phyloP scores from a whole-genome alignment of 352 stramenopile species.

The Globisporangium echinulatum region DNA sequence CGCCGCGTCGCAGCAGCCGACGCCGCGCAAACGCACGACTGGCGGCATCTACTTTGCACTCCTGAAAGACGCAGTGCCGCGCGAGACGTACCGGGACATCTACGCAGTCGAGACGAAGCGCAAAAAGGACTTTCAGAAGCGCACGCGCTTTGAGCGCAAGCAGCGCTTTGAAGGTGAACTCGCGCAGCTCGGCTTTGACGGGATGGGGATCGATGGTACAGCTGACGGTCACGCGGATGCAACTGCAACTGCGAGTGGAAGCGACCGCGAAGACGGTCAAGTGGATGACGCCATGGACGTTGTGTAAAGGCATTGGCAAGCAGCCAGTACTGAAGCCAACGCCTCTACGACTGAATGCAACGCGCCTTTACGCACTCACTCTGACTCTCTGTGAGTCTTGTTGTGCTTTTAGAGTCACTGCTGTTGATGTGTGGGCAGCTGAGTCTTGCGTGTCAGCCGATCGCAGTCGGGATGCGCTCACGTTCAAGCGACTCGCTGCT shows the following conservation, averaged over 20 bases:
- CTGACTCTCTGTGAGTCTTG: too few relatives aligned
- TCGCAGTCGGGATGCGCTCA: too few relatives aligned
- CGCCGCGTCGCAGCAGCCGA: slow-evolving; percentile 26
- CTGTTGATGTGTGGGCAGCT: too few relatives aligned
- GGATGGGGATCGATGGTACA: slow-evolving; percentile 29
- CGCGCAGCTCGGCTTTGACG: slow-evolving; percentile 45
- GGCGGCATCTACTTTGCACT: slow-evolving; percentile 66
- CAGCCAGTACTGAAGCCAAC: too few relatives aligned
- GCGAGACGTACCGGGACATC: slow-evolving; percentile 66
- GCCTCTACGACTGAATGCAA: too few relatives aligned
- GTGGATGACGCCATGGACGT: too few relatives aligned
- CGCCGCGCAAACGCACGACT: slow-evolving; percentile 55
- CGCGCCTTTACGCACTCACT: too few relatives aligned
- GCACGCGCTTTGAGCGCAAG: slow-evolving; percentile 29
- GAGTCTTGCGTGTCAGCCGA: too few relatives aligned
- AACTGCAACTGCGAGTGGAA: background rate
- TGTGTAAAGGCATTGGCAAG: too few relatives aligned
- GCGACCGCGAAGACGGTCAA: too few relatives aligned
- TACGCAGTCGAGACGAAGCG: slow-evolving; percentile 67
- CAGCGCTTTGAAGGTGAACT: slow-evolving; percentile 64
- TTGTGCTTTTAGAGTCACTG: too few relatives aligned
- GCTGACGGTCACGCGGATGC: background rate
- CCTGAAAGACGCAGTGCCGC: slow-evolving; percentile 53
- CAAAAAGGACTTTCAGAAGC: slow-evolving; percentile 74
- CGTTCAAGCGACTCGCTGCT: too few relatives aligned